Evolutionary conservation across 1,284 basidiomycete genomes (phyloP).

Genomic region (Inonotus hispidus): DNA sequence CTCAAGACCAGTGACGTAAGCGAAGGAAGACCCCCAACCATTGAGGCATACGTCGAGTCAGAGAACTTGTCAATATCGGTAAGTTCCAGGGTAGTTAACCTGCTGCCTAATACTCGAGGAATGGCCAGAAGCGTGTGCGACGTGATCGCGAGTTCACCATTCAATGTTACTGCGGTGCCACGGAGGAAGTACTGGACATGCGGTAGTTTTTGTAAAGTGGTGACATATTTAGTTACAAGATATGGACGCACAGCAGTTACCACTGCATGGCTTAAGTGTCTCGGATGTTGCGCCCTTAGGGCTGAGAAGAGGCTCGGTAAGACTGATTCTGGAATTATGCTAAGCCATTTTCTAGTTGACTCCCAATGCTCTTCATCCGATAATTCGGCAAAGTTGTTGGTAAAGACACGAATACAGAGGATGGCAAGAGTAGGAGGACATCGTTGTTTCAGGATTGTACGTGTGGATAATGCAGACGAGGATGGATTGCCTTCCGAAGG

Average conservation of each 20-base stretch:
- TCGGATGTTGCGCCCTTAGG: constrained; percentile 44
- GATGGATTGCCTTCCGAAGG: constrained; percentile 35
- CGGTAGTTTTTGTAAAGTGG: background rate
- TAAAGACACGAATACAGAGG: constrained; percentile 49
- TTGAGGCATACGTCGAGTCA: constrained; percentile 46
- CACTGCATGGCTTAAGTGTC: constrained; percentile 45
- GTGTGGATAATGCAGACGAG: constrained; percentile 46
- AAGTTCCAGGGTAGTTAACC: constrained; percentile 46
- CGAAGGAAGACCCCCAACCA: constrained; percentile 39
- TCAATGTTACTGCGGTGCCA: constrained; percentile 46
- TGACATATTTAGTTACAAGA: background rate
- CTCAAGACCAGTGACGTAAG: constrained; percentile 47
- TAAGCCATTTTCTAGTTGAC: constrained; percentile 35
- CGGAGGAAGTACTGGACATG: constrained; percentile 49
- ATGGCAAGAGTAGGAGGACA: constrained; percentile 40
- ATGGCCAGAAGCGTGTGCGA: constrained; percentile 46
- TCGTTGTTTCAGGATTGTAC: constrained; percentile 29
- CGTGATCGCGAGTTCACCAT: constrained; percentile 45
- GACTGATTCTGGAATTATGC: constrained; percentile 46
- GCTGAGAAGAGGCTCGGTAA: constrained; percentile 46
- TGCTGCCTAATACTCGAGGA: constrained; percentile 29
- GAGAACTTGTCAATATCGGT: constrained; percentile 45
- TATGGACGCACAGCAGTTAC: constrained; percentile 44
- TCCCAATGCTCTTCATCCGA: constrained; percentile 37
- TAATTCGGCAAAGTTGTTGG: constrained; percentile 37